Conservation (phyloP, 208 protist species). For the Wallacemonas sp. region DNA sequence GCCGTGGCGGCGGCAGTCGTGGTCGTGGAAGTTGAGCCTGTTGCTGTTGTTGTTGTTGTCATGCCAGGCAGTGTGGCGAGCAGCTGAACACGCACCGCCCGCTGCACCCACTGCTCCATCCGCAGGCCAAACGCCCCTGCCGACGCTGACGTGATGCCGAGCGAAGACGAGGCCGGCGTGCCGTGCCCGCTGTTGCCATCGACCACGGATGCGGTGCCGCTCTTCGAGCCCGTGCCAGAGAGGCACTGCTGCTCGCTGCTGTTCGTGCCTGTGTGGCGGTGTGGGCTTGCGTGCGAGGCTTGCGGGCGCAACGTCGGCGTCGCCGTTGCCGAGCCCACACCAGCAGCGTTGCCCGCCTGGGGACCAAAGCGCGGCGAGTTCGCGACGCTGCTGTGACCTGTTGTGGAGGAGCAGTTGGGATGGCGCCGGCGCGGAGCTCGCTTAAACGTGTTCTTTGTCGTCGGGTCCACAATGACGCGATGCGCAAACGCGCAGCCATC, state of each 20-base stretch:
- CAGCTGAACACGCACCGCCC: conserved; percentile 8
- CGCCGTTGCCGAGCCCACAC: not conserved
- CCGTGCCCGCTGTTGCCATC: not conserved
- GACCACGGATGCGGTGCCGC: not conserved
- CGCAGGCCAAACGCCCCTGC: not conserved
- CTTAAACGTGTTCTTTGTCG: conserved; percentile 31
- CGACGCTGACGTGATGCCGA: not conserved
- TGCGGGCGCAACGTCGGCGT: not conserved
- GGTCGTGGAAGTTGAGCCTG: too few relatives aligned
- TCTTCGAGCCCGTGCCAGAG: not conserved
- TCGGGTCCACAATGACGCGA: conserved; percentile 36
- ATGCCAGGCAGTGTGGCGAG: not conserved
- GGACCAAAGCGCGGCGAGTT: conserved; percentile 3
- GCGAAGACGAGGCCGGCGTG: conserved; percentile 7
- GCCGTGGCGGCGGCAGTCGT: too few relatives aligned
- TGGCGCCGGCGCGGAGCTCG: conserved; percentile 23
- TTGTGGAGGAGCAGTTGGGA: not conserved
- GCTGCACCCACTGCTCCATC: conserved; percentile 12
- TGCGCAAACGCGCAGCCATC: conserved; percentile 40
- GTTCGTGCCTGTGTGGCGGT: not conserved
- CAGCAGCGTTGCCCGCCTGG: not conserved
- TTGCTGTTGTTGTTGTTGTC: too few relatives aligned
- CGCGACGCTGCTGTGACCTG: conserved; percentile 7
- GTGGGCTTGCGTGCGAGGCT: not conserved
- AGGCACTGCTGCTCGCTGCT: not conserved